These are phyloP conservation scores for Spergularia marina DNA, from an alignment of 148 eudicot genomes.

Conservation along the genomic window DNA sequence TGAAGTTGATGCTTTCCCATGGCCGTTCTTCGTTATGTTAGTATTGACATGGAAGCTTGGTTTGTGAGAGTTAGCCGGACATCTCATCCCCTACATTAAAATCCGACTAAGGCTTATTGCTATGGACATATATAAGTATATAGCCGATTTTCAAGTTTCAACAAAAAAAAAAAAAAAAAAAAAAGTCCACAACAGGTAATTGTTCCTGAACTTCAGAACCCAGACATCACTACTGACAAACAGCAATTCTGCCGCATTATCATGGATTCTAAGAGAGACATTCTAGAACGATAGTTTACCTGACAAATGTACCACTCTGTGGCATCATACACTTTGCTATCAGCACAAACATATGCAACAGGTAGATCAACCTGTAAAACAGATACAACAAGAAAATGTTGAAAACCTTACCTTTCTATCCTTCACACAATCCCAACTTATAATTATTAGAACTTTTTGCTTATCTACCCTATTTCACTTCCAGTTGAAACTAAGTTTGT, in stretches of 20 bases:
- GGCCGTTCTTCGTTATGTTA: slow-evolving; percentile 51
- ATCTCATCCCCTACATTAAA: slow-evolving; percentile 79
- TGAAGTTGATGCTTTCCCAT: slow-evolving; percentile 50
- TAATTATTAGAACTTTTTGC: background rate
- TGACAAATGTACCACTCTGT: slow-evolving; percentile 97
- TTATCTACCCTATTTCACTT: background rate
- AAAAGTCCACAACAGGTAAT: background rate
- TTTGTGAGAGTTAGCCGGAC: slow-evolving; percentile 85
- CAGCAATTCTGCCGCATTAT: background rate
- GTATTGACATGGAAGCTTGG: slow-evolving; percentile 94
- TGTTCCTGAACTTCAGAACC: too few relatives aligned
- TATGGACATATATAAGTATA: background rate
- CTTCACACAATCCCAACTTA: background rate
- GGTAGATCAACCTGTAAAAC: slow-evolving; percentile 74
- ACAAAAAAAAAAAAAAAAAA: background rate
- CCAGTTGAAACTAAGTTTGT: background rate
- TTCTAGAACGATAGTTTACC: slow-evolving; percentile 40
- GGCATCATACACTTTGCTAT: slow-evolving; percentile 77
- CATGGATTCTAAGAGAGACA: background rate
- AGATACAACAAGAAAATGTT: slow-evolving; percentile 9
- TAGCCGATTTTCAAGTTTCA: background rate
- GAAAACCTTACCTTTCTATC: slow-evolving; percentile 2
- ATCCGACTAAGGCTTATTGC: background rate
- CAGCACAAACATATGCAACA: slow-evolving; percentile 87
- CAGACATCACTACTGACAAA: too few relatives aligned